Evolutionary conservation across 352 stramenopile species (phyloP).

Genomic region (Stephanocyclus meneghinianus): DNA sequence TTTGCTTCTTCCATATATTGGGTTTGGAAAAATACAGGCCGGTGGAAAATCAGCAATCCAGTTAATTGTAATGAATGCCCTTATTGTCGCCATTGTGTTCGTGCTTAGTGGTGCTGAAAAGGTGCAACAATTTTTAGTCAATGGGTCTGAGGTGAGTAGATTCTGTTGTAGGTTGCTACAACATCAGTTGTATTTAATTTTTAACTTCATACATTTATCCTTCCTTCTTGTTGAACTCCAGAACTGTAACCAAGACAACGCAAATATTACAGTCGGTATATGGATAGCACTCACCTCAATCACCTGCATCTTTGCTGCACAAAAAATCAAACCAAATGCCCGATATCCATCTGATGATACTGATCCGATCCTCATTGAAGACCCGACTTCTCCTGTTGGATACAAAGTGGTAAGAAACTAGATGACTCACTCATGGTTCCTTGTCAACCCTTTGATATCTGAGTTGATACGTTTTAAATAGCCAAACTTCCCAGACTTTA

Average conservation of each 20-base stretch:
- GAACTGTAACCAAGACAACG: slow-evolving; percentile 58
- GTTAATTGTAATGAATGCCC: slow-evolving; percentile 44
- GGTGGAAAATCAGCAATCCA: slow-evolving; percentile 63
- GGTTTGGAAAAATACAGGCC: slow-evolving; percentile 51
- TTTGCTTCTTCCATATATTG: slow-evolving; percentile 65
- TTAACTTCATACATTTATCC: neutral
- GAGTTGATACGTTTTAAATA: neutral
- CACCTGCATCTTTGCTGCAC: slow-evolving; percentile 46
- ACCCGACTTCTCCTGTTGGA: slow-evolving; percentile 63
- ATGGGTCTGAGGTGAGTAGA: slow-evolving; percentile 33
- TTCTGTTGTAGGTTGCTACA: neutral
- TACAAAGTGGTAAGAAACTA: slow-evolving; percentile 44
- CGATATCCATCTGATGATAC: slow-evolving; percentile 35
- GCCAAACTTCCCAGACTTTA: slow-evolving; percentile 66
- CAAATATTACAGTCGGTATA: slow-evolving; percentile 57
- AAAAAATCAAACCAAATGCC: slow-evolving; percentile 32
- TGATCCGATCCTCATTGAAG: slow-evolving; percentile 56
- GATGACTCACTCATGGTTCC: no score
- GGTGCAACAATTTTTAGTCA: slow-evolving; percentile 60
- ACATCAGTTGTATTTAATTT: neutral
- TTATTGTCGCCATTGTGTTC: slow-evolving; percentile 58
- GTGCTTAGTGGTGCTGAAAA: slow-evolving; percentile 60
- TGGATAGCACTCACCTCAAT: slow-evolving; percentile 65
- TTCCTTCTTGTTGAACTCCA: neutral
- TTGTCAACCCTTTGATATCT: no score